Evolutionary conservation across 495 filamentous ascomycete species (phyloP).

Genomic region (Opeltia flavorubescens): DNA sequence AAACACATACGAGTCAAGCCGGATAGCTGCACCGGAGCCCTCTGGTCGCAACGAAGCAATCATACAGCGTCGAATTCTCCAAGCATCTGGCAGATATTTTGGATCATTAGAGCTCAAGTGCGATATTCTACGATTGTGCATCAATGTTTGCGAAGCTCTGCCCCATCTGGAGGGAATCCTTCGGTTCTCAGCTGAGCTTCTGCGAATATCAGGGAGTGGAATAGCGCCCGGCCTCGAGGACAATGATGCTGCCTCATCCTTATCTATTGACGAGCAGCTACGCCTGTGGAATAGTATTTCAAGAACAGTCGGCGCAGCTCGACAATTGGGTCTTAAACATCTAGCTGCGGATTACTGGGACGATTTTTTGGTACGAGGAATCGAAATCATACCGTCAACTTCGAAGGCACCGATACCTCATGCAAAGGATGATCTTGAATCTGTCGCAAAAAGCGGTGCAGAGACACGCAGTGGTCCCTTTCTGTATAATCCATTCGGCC

Average conservation of each 20-base stretch:
- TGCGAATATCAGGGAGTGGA: slow-evolving; percentile 68
- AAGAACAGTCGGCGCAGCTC: slow-evolving; percentile 62
- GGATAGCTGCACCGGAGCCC: neutral
- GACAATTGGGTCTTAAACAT: slow-evolving; percentile 52
- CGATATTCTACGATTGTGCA: slow-evolving; percentile 69
- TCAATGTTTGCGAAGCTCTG: slow-evolving; percentile 83
- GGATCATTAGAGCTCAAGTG: slow-evolving; percentile 62
- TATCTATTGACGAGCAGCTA: slow-evolving; percentile 72
- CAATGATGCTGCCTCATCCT: slow-evolving; percentile 44
- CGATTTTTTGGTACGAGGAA: slow-evolving; percentile 75
- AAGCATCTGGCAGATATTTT: slow-evolving; percentile 41
- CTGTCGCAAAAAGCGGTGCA: slow-evolving; percentile 35
- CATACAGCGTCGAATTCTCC: slow-evolving; percentile 34
- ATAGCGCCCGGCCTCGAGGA: slow-evolving; percentile 53
- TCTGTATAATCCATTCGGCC: slow-evolving; percentile 80
- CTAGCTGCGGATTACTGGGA: slow-evolving; percentile 89
- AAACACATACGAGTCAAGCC: too few species aligned
- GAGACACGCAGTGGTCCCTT: slow-evolving; percentile 63
- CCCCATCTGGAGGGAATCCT: slow-evolving; percentile 84
- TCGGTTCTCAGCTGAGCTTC: slow-evolving; percentile 66
- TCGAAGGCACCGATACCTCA: slow-evolving; percentile 53
- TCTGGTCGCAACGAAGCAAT: slow-evolving; percentile 25
- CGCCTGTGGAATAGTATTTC: slow-evolving; percentile 68
- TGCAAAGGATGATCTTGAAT: slow-evolving; percentile 53
- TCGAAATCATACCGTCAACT: slow-evolving; percentile 47